Evolutionary conservation across 768 basidiomycete species (phyloP), one percentile per base, ranked within the genome.

Genomic region (Coprinellus aureogranulatus): DNA sequence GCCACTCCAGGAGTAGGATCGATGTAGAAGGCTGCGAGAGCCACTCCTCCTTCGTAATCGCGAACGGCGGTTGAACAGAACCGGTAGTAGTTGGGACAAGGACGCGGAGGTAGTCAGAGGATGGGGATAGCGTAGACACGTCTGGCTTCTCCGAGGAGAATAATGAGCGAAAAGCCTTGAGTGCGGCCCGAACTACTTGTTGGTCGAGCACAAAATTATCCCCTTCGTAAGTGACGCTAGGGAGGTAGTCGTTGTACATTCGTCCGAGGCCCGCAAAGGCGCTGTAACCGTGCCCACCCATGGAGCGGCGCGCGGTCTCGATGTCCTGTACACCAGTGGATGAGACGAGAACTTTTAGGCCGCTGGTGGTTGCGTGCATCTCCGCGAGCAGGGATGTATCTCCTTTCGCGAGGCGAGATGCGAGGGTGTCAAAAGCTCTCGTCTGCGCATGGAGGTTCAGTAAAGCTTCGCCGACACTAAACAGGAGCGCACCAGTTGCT

Each of bases 271-370:
- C 89, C 0, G 86, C 75, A 61, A 85, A 88, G 0, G 77, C 80
- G 61, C 87, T 88, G 68, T 81, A 90, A 0, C 90, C 89, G 68
- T 92, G 89, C 3, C 89, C 89, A 51, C 89, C 90, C 80, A 90
- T 81, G 0, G 86, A 80, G 16, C 87, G 79, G 8, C 88, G 80
- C 2, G 87, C 85, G 5, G 75, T 79, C 68, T 90, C 89, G 12
- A 89, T 64, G 60, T 87, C 86, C 31, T 77, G 77, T 2, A 84
- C 77, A 4, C 76, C 73, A n/a, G 75, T 67, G 0, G 79, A 76
- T 1, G 82, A 78, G 3, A 80, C 81, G 28, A 87, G 75, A 3
- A 82, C 76, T 67, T 92, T 92, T 23, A 91, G 73, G 0, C 85
- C 88, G 63, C 84, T 85, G 10, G 87, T 83, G 10, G 80, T 82